Conservation (phyloP, 2,329 filamentous ascomycete species). For the Epichloe hybrida region DNA sequence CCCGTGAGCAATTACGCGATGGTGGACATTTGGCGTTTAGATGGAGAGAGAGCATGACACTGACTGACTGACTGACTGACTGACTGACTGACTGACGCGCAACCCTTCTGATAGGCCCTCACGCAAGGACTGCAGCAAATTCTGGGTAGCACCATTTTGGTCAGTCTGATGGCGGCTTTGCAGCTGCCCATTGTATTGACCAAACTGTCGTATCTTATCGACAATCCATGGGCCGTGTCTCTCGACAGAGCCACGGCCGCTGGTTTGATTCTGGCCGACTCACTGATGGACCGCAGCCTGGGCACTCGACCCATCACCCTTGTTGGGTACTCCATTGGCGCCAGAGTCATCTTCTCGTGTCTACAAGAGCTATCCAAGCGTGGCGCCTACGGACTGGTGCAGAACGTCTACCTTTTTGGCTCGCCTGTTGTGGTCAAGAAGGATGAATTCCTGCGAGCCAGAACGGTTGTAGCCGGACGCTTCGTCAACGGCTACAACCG, state of each 20-base stretch:
- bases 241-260: conserved; percentile 78
- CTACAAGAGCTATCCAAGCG: conserved; percentile 73
- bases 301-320: conserved; percentile 85
- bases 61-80: background rate
- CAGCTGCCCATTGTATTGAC: conserved; percentile 86
- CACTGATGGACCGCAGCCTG: conserved; percentile 78
- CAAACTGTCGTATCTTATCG: conserved; percentile 90
- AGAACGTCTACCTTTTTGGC: conserved; percentile 93
- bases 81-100: background rate
- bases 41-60: background rate
- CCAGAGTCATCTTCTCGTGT: conserved; percentile 85
- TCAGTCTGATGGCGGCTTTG: conserved; percentile 81
- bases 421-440: conserved; percentile 82
- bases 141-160: conserved; percentile 75
- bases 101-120: conserved; percentile 49
- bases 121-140: conserved; percentile 95
- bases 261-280: conserved; percentile 87
- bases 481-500: conserved; percentile 90
- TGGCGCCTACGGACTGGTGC: conserved; percentile 73
- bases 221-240: conserved; percentile 98
- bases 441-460: conserved; percentile 73
- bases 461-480: conserved; percentile 76
- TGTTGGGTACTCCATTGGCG: conserved; percentile 86
- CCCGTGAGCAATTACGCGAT: no score
- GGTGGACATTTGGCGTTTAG: background rate